Conservation (phyloP, 1,284 basidiomycete genomes). For the Ustilago nuda region DNA sequence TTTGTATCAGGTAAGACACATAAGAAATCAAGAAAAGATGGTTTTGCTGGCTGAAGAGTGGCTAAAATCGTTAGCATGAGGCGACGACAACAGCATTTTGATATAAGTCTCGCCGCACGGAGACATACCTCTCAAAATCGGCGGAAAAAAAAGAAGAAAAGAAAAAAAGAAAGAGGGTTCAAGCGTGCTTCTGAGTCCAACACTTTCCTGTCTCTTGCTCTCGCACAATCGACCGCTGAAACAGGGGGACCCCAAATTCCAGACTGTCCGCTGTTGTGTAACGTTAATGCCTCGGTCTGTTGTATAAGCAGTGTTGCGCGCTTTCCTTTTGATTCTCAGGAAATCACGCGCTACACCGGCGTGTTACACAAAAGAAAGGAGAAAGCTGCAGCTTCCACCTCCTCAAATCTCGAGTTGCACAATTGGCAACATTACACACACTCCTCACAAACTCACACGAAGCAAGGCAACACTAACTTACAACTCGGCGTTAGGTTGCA, state of each 20-base stretch:
- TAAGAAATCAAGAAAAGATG: no score
- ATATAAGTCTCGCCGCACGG: background rate
- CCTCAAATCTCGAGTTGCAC: background rate
- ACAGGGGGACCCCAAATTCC: slow-evolving; percentile 2
- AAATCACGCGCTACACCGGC: slow-evolving; percentile 8
- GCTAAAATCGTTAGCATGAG: no score
- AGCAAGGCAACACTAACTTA: background rate
- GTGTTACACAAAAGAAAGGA: slow-evolving; percentile 6
- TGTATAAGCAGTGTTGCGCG: background rate
- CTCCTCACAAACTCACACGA: background rate
- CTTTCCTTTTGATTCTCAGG: background rate
- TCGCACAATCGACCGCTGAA: background rate
- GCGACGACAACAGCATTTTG: background rate
- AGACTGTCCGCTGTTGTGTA: background rate
- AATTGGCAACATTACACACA: slow-evolving; percentile 4
- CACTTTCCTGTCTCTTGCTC: background rate
- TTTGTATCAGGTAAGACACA: no score
- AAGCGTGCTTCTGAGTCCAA: background rate
- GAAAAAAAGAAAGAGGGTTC: no score
- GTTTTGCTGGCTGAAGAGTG: background rate
- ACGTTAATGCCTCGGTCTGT: background rate
- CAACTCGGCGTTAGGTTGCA: background rate
- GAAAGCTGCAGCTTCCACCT: no score
- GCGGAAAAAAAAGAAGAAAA: background rate
- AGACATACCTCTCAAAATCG: background rate